Evolutionary conservation across 2,329 filamentous ascomycete species (phyloP), one percentile per base, ranked within the genome.

Genomic region (Cladosporium sp.): DNA sequence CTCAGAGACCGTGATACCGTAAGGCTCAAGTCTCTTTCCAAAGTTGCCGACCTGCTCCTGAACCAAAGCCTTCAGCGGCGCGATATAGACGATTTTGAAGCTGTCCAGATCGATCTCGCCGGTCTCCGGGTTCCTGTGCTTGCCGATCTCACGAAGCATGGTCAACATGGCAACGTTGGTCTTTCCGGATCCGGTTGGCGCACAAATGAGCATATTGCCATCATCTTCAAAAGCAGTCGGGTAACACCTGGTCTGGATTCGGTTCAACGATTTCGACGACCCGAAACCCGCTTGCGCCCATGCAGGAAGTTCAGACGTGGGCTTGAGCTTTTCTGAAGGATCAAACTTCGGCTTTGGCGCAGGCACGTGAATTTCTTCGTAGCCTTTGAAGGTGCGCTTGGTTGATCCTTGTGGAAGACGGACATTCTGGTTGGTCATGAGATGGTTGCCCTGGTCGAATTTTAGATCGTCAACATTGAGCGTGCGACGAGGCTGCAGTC

Each of bases 391-490:
- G 0, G 88, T 89, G 41, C 90, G 82, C 69, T 97, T 96, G 0
- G 88, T 96, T 2, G 93, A 95, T 9, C 93, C 93, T 66, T 95
- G 89, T 0, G 93, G 93, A 16, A 98, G 78, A 55, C 87, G 86
- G 40, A 98, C 93, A 65, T 90, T 96, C 6, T 90, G 87, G 62
- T 98, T 98, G n/a, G 93, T 97, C 92, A 97, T 98, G 38, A 98
- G 78, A 73, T 98, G 93, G 62, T 97, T 98, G 47, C 93, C 93
- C 70, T 97, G 92, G 60, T 97, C 93, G 65, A 98, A 98, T 33
- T 96, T 80, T 29, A 98, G 80, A 62, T 97, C 97, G 51, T 98
- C 92, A 45, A 98, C 76, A 65, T 97, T 97, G 67, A 98, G 89
- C 38, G 89, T 73, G 64, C 88, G 88, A 58, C 84, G 84, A 2